Base-by-base conservation (phyloP, 495 filamentous ascomycete genomes). In the Penicillium pulvis region DNA sequence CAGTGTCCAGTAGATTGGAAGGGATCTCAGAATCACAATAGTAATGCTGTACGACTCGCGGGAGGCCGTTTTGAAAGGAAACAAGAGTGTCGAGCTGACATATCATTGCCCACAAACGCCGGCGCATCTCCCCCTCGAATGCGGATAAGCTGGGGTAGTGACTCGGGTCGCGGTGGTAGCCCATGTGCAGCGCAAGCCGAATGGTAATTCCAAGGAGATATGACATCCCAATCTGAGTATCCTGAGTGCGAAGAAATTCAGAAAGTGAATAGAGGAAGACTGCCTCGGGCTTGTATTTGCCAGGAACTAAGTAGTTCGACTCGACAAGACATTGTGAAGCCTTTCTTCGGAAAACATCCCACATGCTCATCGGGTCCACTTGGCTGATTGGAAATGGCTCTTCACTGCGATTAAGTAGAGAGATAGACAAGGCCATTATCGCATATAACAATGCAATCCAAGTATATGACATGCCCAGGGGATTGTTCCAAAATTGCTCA, bases 41-140 rank as follows among this genome's bases (percentile, higher is more conserved):
- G 68, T 69, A 77, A 35, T 66, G 65, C 41, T 76, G 75, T 19
- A 80, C 70, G 6, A 71, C 75, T 26, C 76, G 66, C 16, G 79
- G 79, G 12, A 81, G 58, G 1, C 79, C 79, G 20, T 78, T 68
- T 57, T 81, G 77, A 26, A 75, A 79, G 2, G 77, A 75, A 2
- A 79, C 66, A 35, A 81, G 56, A 11, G 65, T 68, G 48, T 82
- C 79, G 4, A 79, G 60, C 39, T 79, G 78, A 41, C 63, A 64
- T 4, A 78, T 42, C 9, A 72, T 36, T 5, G 65, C 58, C 79
- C 79, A 81, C 2, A 69, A 42, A 8, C 79, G 75, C 17, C 79
- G 67, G 16, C 79, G 67, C 73, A 81, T 79, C 58, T 81, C 79
- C 0, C 75, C 73, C 23, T 77, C 74, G 17, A 69, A 72, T 1